Conservation (phyloP, 305 asterid genomes). For the Solanum hybrid region DNA sequence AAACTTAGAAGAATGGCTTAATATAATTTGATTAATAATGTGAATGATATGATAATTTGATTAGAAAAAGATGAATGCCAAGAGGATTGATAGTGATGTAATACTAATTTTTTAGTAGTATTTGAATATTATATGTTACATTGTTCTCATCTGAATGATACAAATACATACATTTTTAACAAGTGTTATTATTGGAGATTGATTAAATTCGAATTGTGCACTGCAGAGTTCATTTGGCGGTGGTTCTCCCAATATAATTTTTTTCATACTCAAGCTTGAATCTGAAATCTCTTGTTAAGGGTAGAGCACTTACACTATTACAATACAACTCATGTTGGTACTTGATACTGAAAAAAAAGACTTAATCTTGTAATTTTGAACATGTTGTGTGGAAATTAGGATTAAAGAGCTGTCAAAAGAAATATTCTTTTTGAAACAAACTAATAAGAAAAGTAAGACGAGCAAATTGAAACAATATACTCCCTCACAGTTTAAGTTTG, state of each 20-base stretch:
- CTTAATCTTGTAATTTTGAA: not conserved
- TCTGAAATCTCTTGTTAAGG: accelerated
- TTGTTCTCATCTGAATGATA: not conserved
- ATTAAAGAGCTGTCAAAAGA: not conserved
- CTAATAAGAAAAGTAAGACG: not conserved
- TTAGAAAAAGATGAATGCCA: not conserved
- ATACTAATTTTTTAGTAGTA: not conserved
- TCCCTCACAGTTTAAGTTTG: no score
- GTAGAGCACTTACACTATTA: no score
- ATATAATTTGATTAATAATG: not conserved
- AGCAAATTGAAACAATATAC: not conserved
- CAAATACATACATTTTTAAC: not conserved
- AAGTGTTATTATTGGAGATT: no score
- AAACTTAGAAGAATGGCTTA: not conserved
- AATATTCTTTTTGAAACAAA: not conserved
- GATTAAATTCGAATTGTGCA: not conserved
- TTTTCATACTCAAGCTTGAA: not conserved
- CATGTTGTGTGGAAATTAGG: not conserved
- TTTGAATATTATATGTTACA: not conserved
- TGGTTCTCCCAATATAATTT: accelerated
- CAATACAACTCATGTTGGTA: not conserved
- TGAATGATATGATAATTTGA: not conserved
- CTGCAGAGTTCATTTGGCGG: accelerated
- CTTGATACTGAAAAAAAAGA: no score
- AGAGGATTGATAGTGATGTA: not conserved